A percentile compares a stretch with the other conserved stretches of the same genome.
Evolutionary conservation across 179 eudicot genomes (phyloP).

Genomic region (Beta macrorhiza): DNA sequence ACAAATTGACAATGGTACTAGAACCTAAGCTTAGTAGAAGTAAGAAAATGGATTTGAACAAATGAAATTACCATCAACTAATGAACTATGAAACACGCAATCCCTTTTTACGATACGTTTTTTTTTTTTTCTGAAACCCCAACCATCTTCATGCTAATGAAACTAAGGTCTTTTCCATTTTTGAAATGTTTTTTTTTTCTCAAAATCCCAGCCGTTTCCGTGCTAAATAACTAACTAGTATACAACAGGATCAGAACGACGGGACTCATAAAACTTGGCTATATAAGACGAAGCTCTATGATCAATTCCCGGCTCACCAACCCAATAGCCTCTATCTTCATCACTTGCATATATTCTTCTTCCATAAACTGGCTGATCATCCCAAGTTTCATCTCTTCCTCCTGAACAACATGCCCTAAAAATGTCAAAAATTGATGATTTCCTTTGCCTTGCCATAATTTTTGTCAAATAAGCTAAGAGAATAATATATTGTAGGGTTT

Average conservation of each 20-base stretch:
- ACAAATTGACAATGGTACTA: neutral
- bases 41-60: conserved; percentile 6
- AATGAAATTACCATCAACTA: neutral
- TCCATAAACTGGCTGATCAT: conserved; percentile 28
- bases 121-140: too few species aligned
- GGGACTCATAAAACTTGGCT: conserved; percentile 29
- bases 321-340: conserved; percentile 43
- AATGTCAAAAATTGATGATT: conserved; percentile 35
- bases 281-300: conserved; percentile 37
- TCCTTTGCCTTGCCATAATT: conserved; percentile 35
- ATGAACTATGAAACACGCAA: too few species aligned
- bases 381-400: conserved; percentile 33
- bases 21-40: neutral
- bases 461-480: neutral
- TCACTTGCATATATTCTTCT: conserved; percentile 33
- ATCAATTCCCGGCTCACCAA: conserved; percentile 45
- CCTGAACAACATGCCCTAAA: conserved; percentile 37
- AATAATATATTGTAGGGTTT: neutral
- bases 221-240: neutral
- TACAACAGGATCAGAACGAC: conserved; percentile 26
- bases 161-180: too few species aligned
- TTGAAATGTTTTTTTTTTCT: too few species aligned
- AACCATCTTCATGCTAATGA: too few species aligned
- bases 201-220: too few species aligned
- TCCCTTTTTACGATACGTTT: too few species aligned